Evolutionary conservation across 192 early-diverging fungal species (phyloP), one percentile per base, ranked within the genome.

Genomic region (Podila minutissima): DNA sequence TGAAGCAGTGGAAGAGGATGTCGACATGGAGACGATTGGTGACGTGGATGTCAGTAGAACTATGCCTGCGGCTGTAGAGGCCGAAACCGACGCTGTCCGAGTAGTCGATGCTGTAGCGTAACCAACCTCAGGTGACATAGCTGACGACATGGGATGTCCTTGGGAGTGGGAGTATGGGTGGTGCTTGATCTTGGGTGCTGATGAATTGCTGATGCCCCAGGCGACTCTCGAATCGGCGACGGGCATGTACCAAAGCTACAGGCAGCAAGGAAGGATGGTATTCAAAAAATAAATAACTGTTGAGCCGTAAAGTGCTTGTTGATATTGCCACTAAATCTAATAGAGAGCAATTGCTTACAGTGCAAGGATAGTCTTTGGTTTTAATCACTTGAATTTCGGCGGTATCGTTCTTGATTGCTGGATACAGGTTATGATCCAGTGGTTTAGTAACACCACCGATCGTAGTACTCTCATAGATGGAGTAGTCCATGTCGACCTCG

Each of bases 191-290:
- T 75, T 75, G 12, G 74, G 67, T 1, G 55, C 41, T 12, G 60
- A 17, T 31, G 67, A 26, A 32, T 63, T 24, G 12, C 66, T 38
- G 38, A 75, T 13, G 17, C 50, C 59, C 74, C 74, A 75, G 1
- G 66, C 66, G 26, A 75, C 33, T 8, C 66, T 66, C 20, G 67
- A 53, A 12, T 33, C 74, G n/a, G 60, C 59, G 11, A 69, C 53
- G 11, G 74, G 74, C 50, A 64, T 28, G 46, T 64, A 75, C 74
- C 74, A 75, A 38, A 75, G 41, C 74, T 75, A 61, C 9, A 26
- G 3, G 20, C 22, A 22, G 2, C n/a, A 15, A 29, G 58, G 6
- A 5, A 6, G 20, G 24, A 55, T 55, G 53, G 20, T 22, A 9
- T 50, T 26, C 48, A 62, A 33, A 62, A 33, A 24, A 55, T 51